phyloP scores from a whole-genome alignment of 768 basidiomycete genomes.

The Sporobolomyces phaffii region DNA sequence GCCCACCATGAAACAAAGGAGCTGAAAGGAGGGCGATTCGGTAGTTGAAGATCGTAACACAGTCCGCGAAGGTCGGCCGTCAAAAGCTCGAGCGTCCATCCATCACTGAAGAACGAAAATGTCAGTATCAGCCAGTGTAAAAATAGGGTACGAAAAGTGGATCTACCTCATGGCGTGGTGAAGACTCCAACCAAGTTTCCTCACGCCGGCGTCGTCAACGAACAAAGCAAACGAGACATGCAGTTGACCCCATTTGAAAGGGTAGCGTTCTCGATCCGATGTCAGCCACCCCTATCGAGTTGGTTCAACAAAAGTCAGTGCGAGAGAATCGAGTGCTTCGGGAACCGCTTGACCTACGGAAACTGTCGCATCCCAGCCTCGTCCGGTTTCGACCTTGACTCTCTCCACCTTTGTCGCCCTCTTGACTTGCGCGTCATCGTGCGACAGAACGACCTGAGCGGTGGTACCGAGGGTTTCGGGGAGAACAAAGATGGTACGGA shows the following conservation, averaged over 20 bases:
- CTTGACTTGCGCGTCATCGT: constrained; percentile 23
- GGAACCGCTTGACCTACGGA: neutral
- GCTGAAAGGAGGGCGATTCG: constrained; percentile 20
- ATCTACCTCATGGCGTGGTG: constrained; percentile 39
- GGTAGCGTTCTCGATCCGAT: constrained; percentile 4
- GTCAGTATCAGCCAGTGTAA: no score
- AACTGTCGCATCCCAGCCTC: neutral
- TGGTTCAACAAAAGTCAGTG: neutral
- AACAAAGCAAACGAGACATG: constrained; percentile 31
- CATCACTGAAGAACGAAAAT: constrained; percentile 7
- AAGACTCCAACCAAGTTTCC: constrained; percentile 37
- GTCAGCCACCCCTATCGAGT: constrained; percentile 21
- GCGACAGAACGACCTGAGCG: constrained; percentile 12
- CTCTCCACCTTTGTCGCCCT: neutral
- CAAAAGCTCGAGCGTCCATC: constrained; percentile 39
- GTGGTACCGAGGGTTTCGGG: constrained; percentile 3
- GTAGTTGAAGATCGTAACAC: constrained; percentile 13
- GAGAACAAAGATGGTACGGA: constrained; percentile 27
- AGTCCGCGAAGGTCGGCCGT: constrained; percentile 32
- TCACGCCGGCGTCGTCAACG: neutral
- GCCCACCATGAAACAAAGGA: constrained; percentile 33
- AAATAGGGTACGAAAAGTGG: no score
- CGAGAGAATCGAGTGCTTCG: neutral
- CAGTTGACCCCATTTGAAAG: constrained; percentile 31
- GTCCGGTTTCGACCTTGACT: neutral